Evolutionary conservation across 371 early-diverging fungal species (phyloP).

Genomic region (Rhizopus arrhizus): DNA sequence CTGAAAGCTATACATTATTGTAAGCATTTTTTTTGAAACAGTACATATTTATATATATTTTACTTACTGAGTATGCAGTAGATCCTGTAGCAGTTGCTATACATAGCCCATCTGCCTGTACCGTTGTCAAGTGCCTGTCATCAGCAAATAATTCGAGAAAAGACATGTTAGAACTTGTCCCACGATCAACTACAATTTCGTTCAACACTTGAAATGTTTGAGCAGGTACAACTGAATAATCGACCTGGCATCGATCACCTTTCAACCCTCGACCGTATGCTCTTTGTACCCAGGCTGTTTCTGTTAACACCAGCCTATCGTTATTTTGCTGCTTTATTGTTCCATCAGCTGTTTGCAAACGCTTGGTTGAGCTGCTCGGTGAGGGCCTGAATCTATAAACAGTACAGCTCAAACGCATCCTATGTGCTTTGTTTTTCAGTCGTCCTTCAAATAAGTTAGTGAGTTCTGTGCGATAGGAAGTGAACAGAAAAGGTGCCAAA

Average conservation of each 20-base stretch:
- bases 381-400: conserved; percentile 57
- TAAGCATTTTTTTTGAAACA: conserved; percentile 22
- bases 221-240: conserved; percentile 39
- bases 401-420: conserved; percentile 87
- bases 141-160: conserved; percentile 89
- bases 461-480: conserved; percentile 55
- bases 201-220: conserved; percentile 71
- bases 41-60: too few species aligned
- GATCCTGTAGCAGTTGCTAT: conserved; percentile 94
- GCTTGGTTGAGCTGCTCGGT: not conserved
- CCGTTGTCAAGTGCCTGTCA: conserved; percentile 79
- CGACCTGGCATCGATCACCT: not conserved
- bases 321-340: not conserved
- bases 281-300: conserved; percentile 40
- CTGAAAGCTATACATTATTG: conserved; percentile 64
- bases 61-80: conserved; percentile 86
- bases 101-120: conserved; percentile 90
- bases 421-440: conserved; percentile 67
- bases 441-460: conserved; percentile 58
- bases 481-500: conserved; percentile 81
- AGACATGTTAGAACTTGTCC: conserved; percentile 86
- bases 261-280: conserved; percentile 15
- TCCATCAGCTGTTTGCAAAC: too few species aligned
- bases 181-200: conserved; percentile 84
- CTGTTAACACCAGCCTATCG: conserved; percentile 25